A percentile compares a stretch with the other conserved stretches of the same genome.
Evolutionary conservation across 2,329 filamentous ascomycete species (phyloP).

Genomic region (Zalaria sp.): DNA sequence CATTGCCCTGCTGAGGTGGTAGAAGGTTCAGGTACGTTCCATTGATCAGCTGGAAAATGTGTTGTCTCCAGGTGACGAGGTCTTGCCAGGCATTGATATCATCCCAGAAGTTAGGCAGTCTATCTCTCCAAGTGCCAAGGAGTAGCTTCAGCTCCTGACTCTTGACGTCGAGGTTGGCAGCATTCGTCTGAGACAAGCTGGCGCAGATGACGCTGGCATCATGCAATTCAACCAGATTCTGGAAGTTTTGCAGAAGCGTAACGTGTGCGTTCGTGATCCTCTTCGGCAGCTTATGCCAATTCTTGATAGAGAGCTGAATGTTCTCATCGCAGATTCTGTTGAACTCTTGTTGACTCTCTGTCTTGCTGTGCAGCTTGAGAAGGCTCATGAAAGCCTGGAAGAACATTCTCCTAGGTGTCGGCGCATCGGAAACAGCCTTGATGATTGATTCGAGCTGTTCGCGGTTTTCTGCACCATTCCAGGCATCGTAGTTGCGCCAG

Average conservation of each 20-base stretch:
- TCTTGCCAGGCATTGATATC: slow-evolving; percentile 99
- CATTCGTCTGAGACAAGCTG: slow-evolving; percentile 73
- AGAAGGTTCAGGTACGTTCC: slow-evolving; percentile 77
- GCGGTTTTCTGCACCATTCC: slow-evolving; percentile 72
- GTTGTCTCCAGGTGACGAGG: slow-evolving; percentile 97
- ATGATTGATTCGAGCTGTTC: slow-evolving; percentile 87
- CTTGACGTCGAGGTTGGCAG: slow-evolving; percentile 78
- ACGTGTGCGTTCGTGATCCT: slow-evolving; percentile 91
- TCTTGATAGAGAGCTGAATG: slow-evolving; percentile 90
- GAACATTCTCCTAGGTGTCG: slow-evolving; percentile 84
- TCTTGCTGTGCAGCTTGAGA: slow-evolving; percentile 83
- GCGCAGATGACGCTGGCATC: slow-evolving; percentile 94
- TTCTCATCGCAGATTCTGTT: slow-evolving; percentile 87
- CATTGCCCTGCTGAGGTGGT: slow-evolving; percentile 59
- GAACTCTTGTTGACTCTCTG: slow-evolving; percentile 69
- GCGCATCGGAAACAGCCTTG: slow-evolving; percentile 94
- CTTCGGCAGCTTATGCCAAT: slow-evolving; percentile 96
- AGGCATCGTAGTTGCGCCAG: slow-evolving; percentile 92
- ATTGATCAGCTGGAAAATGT: slow-evolving; percentile 97
- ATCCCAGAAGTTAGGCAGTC: slow-evolving; percentile 95
- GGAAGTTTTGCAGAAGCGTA: slow-evolving; percentile 90
- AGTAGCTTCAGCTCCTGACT: slow-evolving; percentile 91
- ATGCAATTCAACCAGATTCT: slow-evolving; percentile 91
- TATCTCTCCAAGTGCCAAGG: slow-evolving; percentile 87
- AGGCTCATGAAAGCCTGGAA: slow-evolving; percentile 98